Percentiles rank a stretch among this genome's conserved stretches.
Evolutionary conservation across 306 rosid species (phyloP).

Genomic region (Benincasa hispida): DNA sequence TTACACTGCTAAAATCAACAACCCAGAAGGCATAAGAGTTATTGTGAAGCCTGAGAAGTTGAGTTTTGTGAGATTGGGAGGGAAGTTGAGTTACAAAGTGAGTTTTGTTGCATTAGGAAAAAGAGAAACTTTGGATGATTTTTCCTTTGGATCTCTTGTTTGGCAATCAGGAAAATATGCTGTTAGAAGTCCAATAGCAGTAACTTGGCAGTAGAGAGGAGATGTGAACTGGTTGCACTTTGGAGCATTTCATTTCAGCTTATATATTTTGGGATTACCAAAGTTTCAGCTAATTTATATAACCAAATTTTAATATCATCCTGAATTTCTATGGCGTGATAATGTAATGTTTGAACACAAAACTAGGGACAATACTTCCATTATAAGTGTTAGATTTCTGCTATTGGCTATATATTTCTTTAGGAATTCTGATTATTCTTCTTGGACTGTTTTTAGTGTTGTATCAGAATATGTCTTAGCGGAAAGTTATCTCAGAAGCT

Average conservation of each 20-base stretch:
- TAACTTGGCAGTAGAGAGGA: constrained; percentile 30
- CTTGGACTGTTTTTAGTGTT: too few relatives aligned
- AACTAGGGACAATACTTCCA: not conserved
- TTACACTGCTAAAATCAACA: constrained; percentile 38
- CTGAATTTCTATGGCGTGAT: too few relatives aligned
- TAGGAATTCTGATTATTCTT: too few relatives aligned
- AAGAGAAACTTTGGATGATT: not conserved
- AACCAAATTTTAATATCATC: too few relatives aligned
- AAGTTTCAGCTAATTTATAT: too few relatives aligned
- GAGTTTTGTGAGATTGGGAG: constrained; percentile 28
- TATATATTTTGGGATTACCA: too few relatives aligned
- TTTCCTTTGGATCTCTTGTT: constrained; percentile 40
- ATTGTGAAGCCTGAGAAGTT: constrained; percentile 29
- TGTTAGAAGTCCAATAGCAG: constrained; percentile 67
- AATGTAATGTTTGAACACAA: not conserved
- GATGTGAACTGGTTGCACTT: not conserved
- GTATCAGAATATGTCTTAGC: too few relatives aligned
- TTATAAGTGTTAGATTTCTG: too few relatives aligned
- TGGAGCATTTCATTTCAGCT: not conserved
- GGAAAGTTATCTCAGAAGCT: too few relatives aligned
- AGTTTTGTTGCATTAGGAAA: constrained; percentile 23
- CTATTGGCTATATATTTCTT: too few relatives aligned
- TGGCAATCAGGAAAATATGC: constrained; percentile 32
- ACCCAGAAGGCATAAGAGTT: constrained; percentile 36
- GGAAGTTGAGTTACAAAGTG: constrained; percentile 39